Evolutionary conservation across 352 stramenopile species (phyloP).

Genomic region (Phytophthora tubulina): DNA sequence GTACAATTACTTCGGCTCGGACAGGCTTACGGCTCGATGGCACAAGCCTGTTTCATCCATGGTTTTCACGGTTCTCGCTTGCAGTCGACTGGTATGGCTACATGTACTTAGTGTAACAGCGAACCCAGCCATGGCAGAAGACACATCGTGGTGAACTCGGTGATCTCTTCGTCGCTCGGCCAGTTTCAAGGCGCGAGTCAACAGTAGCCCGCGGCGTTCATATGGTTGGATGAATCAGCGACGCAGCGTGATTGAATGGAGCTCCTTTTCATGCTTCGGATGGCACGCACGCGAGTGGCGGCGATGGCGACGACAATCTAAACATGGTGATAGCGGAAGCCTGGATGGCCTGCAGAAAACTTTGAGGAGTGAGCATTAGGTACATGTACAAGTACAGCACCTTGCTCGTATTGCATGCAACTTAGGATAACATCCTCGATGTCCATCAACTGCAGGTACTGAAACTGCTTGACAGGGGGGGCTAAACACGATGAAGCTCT

Average conservation of each 20-base stretch:
- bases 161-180: not conserved
- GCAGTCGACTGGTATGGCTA: no score
- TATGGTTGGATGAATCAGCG: conserved; percentile 20
- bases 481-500: no score
- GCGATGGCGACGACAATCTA: not conserved
- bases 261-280: conserved; percentile 26
- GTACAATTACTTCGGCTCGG: no score
- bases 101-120: no score
- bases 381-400: not conserved
- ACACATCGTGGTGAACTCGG: conserved; percentile 16
- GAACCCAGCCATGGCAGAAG: not conserved
- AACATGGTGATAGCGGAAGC: not conserved
- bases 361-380: not conserved
- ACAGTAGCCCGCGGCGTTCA: conserved; percentile 21
- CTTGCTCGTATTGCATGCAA: not conserved
- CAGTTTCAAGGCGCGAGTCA: conserved; percentile 14
- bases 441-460: not conserved
- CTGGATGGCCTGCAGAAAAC: not conserved
- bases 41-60: no score
- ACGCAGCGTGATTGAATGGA: conserved; percentile 19
- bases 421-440: not conserved
- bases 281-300: not conserved
- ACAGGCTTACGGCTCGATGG: no score
- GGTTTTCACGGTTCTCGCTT: no score
- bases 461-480: conserved; percentile 18